Base-by-base conservation (phyloP, 140 eudicot species). In the Cichorium intybus region DNA sequence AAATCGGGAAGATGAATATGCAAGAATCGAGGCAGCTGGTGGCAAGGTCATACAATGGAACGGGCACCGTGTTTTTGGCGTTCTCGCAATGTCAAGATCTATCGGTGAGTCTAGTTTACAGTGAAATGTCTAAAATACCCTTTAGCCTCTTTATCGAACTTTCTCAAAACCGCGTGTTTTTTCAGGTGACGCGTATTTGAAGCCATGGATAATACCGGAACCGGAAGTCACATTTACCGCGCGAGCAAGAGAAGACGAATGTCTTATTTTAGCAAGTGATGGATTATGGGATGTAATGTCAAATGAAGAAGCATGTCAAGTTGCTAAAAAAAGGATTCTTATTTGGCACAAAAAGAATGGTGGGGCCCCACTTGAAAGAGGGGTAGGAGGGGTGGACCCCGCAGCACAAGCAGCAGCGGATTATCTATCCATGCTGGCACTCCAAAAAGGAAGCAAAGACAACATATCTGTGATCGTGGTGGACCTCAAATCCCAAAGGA, bases 31-130 rank as follows among this genome's bases (percentile, higher is more conserved):
- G 78, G 95, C 86, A 27, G 83, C 86, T 0, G 96, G 95, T 33
- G 98, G 98, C 52, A 92, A 81, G 69, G 95, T 92, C 56, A 87
- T 91, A 57, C 92, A 82, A 77, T 91, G 98, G 98, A 88, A 91
- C 20, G 98, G 98, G 10, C 95, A 82, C 64, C 95, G 98, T 59
- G 98, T 92, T 49, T 83, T 83, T 73, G 98, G 98, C 9, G 98
- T 92, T 58, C 98, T 92, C 77, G 98, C 98, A 50, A 88, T 92
- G 98, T 92, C 98, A 41, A 85, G 98, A 60, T 87, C 98, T 52
- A 92, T 92, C 17, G 98, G 98, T 92, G 68, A 61, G 85, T 66
- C 18, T 51, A 24, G 6, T 29, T 21, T 21, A 11, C 5, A 10
- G 35, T 24, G n/a, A 54, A 54, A 54, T 34, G 20, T 53, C 63